Evolutionary conservation across 2,329 filamentous ascomycete genomes (phyloP), one percentile per base, ranked within the genome.

Genomic region (Arachnopeziza araneosa): DNA sequence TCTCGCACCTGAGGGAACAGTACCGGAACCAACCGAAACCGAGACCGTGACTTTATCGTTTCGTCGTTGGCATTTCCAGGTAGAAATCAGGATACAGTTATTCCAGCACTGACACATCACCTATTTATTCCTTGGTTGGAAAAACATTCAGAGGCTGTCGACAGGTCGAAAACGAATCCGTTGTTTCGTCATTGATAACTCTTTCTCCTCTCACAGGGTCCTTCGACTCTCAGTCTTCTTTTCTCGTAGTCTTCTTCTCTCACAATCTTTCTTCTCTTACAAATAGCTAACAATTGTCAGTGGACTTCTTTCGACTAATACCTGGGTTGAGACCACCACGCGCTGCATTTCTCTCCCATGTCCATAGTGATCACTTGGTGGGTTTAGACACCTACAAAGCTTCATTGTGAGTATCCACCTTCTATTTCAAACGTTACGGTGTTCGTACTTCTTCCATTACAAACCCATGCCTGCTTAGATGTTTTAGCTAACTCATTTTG

Each of bases 231-330:
- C n/a, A n/a, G n/a, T n/a, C n/a, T n/a, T n/a, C n/a, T n/a, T n/a
- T n/a, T n/a, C n/a, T n/a, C n/a, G 87, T 97, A 65, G 93, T 97
- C 74, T 91, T 87, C 76, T 97, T 97, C 68, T 84, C 90, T 24
- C 76, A 75, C 19, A 78, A 80, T 5, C 26, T 30, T 30, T 30
- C 26, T 30, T 30, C 26, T 9, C 5, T 44, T 44, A 19, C 17
- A 44, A 17, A 19, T 8, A 44, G 17, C 36, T 44, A 44, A 44
- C 36, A 44, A 44, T 44, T 12, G 10, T 19, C 17, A 44, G 36
- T 44, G 10, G 36, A 44, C 17, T 44, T 8, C 17, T 44, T 44
- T 44, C 36, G 36, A 14, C 36, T 17, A 4, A 4, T 12, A 53
- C 75, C 78, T 3, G 77, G 77, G 6, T 74, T 75, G 19, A 80